Evolutionary conservation across 2,329 filamentous ascomycete species (phyloP), one percentile per base, ranked within the genome.

Genomic region (Endoconidiophora laricicola): DNA sequence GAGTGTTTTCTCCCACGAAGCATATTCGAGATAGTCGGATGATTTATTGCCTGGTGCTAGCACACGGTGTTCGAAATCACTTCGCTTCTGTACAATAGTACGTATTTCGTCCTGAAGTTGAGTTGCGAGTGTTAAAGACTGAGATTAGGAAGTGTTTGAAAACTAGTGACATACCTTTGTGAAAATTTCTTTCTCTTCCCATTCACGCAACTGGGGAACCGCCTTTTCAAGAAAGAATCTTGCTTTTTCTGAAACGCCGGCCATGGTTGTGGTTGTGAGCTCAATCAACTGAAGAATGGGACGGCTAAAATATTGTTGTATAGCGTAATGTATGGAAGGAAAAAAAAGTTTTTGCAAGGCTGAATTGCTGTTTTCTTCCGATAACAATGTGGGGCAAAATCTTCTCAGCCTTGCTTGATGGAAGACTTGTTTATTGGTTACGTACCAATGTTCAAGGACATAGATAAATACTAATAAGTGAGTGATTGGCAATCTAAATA

Each of bases 181-280:
- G 67, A 98, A 98, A 58, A 98, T 83, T 58, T 86, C 81, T 65
- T 94, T 95, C 56, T 85, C 78, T 65, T 94, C 84, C 64, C 86
- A 93, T 60, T 94, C 87, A 55, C 87, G 86, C 52, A 98, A 75
- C 64, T 96, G 88, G 14, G 88, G 86, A 41, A 95, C 85, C 2
- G 84, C 83, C 58, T 90, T 83, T 69, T 98, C 91, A 56, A 96
- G 76, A 65, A 85, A 95, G 67, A 90, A 96, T 52, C 90, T 85
- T 50, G 90, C 91, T 67, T 95, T 96, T 61, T 96, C 91, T 55
- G 84, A 82, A 52, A 91, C 81, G 40, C 79, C 82, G 1, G 87
- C 77, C 86, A 94, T 94, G 53, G 47, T 47, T 52, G 29, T 16
- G 40, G 5, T 24, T 14, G 12, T 33, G 29, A 33, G 29, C 29